phyloP scores from a whole-genome alignment of 2,329 filamentous ascomycete genomes.

The Fusarium sp. region DNA sequence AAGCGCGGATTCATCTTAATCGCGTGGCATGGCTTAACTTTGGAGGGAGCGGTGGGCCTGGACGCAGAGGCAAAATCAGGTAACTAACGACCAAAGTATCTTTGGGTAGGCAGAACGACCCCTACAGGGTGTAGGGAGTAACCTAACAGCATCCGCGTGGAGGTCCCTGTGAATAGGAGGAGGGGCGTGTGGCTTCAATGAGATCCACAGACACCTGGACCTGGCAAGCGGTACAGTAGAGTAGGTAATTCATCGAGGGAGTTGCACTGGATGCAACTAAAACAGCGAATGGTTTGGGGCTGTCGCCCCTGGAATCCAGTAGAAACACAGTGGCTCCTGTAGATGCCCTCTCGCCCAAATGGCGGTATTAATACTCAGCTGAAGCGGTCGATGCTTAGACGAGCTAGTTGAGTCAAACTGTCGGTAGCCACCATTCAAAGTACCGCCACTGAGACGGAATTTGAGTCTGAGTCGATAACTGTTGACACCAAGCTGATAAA shows the following conservation, averaged over 20 bases:
- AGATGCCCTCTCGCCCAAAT: background rate
- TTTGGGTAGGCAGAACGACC: background rate
- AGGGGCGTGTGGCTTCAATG: conserved; percentile 5
- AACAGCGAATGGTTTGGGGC: conserved; percentile 11
- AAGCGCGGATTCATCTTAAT: conserved; percentile 15
- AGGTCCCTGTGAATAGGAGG: conserved; percentile 2
- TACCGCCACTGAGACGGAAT: conserved; percentile 29
- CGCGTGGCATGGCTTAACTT: conserved; percentile 8
- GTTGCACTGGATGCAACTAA: conserved; percentile 26
- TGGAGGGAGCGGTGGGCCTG: conserved; percentile 9
- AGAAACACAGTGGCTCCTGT: conserved; percentile 1
- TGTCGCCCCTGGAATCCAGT: conserved; percentile 33
- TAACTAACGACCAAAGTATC: conserved; percentile 5
- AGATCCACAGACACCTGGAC: background rate
- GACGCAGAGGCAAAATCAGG: conserved; percentile 9
- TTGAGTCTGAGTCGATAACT: background rate
- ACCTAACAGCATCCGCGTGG: background rate
- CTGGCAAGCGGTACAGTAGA: background rate
- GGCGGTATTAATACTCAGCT: background rate
- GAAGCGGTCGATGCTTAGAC: conserved; percentile 7
- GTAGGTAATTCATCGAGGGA: conserved; percentile 5
- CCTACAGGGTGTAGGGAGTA: conserved; percentile 8
- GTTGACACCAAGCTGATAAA: conserved; percentile 4
- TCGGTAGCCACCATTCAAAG: conserved; percentile 31
- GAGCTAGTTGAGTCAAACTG: conserved; percentile 11